Evolutionary conservation across 805 yeast genomes (phyloP), one percentile per base, ranked within the genome.

Genomic region (Spathaspora sp.): DNA sequence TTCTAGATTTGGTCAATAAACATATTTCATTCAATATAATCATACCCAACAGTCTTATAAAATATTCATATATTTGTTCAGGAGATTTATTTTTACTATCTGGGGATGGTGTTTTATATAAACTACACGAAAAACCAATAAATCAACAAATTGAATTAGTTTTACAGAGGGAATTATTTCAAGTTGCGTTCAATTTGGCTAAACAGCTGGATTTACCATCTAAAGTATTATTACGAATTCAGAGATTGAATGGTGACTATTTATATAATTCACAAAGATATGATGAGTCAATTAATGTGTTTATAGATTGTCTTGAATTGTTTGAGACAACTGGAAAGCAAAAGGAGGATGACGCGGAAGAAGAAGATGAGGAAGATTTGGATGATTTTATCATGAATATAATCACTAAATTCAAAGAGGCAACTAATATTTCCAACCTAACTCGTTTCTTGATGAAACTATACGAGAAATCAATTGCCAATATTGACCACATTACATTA

Each of bases 401-500:
- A 2, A 88, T 93, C 17, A 80, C 89, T 43, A 85, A 86, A 59
- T 89, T 86, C 65, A 85, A 87, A 56, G 96, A 86, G 53, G 85
- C 90, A 18, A 82, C 88, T 6, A 85, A 86, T 52, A 87, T 89
- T 1, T 70, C 74, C 28, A 81, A 81, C 53, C 68, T 92, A 59
- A 78, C 89, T 0, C 72, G 73, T 42, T 91, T 86, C 56, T 69
- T 91, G 32, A 83, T 82, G 63, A 78, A 78, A 11, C 72, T 91
- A 56, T 73, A 87, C 49, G 76, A 76, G 7, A 65, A 75, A 43
- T 76, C 78, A 2, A 57, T 77, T 12, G 85, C 96, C 0, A 80
- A 81, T n/a, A 76, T 81, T 29, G 96, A 91, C 61, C 97, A 93
- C 65, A 78, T 90, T 5, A 91, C 97, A 0, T 67, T 93, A 23